Percentiles rank a stretch among this genome's conserved stretches.
phyloP scores from a whole-genome alignment of 768 basidiomycete genomes.

The Thelephora aurantiotincta region DNA sequence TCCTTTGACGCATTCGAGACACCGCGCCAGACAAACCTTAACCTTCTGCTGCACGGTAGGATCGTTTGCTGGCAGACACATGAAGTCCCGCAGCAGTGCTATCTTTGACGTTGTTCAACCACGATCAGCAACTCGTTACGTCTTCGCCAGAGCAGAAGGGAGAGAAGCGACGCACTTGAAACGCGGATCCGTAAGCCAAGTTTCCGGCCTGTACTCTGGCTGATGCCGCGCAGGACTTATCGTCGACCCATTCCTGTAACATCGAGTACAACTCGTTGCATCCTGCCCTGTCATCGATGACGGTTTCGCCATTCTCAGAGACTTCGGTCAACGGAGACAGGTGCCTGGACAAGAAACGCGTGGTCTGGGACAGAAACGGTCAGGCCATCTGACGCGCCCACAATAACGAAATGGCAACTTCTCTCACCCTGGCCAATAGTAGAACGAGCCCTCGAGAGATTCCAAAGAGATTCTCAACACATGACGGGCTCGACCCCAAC shows the following conservation, averaged over 20 bases:
- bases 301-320: conserved; percentile 6
- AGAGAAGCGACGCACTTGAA: conserved; percentile 17
- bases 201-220: conserved; percentile 19
- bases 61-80: conserved; percentile 14
- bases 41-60: conserved; percentile 16
- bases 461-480: conserved; percentile 32
- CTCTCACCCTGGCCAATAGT: conserved; percentile 16
- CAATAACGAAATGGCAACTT: not conserved
- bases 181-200: conserved; percentile 20
- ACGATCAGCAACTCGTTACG: not conserved
- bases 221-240: conserved; percentile 11
- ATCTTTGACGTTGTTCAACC: conserved; percentile 11
- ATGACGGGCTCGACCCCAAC: conserved; percentile 17
- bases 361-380: conserved; percentile 6
- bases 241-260: conserved; percentile 15
- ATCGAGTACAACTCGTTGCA: conserved; percentile 13
- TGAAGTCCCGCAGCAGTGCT: conserved; percentile 20
- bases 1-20: conserved; percentile 16
- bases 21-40: conserved; percentile 15
- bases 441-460: conserved; percentile 18
- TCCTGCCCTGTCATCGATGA: conserved; percentile 10
- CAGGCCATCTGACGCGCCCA: conserved; percentile 1
- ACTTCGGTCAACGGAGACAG: conserved; percentile 8
- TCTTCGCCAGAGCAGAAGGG: conserved; percentile 1
- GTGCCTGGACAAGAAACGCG: conserved; percentile 11